Conservation (phyloP, 2,329 filamentous ascomycete species). For the Seiridium cupressi region DNA sequence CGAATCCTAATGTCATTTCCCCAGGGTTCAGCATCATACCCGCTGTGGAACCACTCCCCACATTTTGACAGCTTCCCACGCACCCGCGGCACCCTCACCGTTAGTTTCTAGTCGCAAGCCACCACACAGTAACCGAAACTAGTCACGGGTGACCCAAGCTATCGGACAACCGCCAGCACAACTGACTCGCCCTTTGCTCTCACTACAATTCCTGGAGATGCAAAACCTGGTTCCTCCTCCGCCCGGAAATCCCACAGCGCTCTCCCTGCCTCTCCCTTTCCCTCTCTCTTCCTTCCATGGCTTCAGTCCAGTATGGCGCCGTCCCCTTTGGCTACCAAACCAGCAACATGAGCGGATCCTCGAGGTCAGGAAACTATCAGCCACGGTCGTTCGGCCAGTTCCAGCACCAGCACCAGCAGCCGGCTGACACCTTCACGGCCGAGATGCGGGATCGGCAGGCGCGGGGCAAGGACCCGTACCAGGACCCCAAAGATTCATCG, state of each 20-base stretch:
- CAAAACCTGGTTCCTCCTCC: neutral
- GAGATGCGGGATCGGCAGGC: constrained; percentile 59
- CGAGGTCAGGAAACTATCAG: neutral
- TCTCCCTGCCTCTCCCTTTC: neutral
- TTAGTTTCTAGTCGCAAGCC: neutral
- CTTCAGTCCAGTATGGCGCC: neutral
- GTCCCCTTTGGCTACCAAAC: neutral
- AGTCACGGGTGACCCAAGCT: neutral
- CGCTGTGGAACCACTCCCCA: constrained; percentile 2
- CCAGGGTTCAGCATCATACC: neutral
- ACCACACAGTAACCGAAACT: neutral
- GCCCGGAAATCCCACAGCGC: neutral
- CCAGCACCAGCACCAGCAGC: neutral
- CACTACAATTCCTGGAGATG: neutral
- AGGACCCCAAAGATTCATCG: constrained; percentile 28
- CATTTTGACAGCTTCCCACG: neutral
- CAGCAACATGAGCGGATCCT: neutral
- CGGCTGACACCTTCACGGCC: constrained; percentile 36
- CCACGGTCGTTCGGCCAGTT: neutral
- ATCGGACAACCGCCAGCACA: neutral
- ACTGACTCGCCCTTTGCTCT: neutral
- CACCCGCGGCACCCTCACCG: neutral
- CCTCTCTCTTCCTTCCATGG: neutral
- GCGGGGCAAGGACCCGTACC: constrained; percentile 55
- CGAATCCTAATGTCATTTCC: neutral